Base-by-base conservation (phyloP, 495 filamentous ascomycete species). In the Friedmanniomyces endolithicus region DNA sequence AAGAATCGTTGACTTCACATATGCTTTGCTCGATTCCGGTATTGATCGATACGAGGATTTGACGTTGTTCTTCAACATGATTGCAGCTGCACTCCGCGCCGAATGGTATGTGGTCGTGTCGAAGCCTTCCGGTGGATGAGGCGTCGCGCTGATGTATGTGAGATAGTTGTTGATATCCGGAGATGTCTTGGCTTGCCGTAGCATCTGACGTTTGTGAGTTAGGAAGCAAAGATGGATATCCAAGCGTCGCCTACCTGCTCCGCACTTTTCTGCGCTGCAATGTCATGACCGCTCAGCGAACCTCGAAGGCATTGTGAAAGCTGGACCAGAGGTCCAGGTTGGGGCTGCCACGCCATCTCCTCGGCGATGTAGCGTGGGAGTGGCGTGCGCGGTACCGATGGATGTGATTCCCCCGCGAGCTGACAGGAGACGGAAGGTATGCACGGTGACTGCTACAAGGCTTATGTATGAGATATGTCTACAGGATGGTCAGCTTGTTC, bases 81-180 rank as follows among this genome's bases (percentile, higher is more conserved):
- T 78, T 44, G 84, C 89, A 33, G 90, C 90, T 14, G 90, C 86
- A 51, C 84, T 85, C 49, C 94, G 80, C 50, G 95, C 84, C 31
- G 85, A 67, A 64, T 84, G 79, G 68, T 84, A 92, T 52, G 84
- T 72, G 24, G 72, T 63, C 41, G 66, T 39, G 59, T 72, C 66
- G 63, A 85, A 77, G 23, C 73, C 74, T 46, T 90, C 63, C 1
- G 71, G 74, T 16, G 84, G 80, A 33, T 76, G 71, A 53, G 81
- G 75, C 50, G 81, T 87, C 47, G 84, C 86, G 67, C 94, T 85
- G 19, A 99, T 77, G 65, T 88, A 96, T 48, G 87, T 85, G 46
- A 99, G 79, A 67, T 99, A 99, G 70, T 96, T 96, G 71, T 90
- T 87, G 75, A 96, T 88, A 68, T 96, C 90, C 9, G 90, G 90